These are phyloP conservation scores for Pseudocercospora cruenta DNA, from an alignment of 2,329 filamentous ascomycete genomes.

Conservation along the genomic window DNA sequence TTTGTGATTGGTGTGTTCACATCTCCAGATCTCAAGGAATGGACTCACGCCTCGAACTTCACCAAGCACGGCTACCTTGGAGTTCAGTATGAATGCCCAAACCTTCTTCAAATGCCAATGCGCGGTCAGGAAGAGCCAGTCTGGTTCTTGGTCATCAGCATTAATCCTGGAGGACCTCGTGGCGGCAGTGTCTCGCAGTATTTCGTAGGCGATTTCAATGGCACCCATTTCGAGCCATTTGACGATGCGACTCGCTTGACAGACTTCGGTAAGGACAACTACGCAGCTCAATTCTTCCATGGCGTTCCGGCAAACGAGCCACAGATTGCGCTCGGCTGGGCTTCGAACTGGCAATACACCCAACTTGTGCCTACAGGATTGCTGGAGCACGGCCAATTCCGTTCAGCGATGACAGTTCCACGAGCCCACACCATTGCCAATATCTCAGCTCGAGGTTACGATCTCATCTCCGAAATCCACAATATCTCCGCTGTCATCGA, in stretches of 20 bases:
- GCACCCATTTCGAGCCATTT: conserved; percentile 60
- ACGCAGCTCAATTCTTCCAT: conserved; percentile 62
- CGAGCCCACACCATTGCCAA: conserved; percentile 58
- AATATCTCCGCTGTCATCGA: conserved; percentile 55
- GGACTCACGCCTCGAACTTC: conserved; percentile 64
- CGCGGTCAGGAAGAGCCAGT: conserved; percentile 45
- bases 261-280: conserved; percentile 52
- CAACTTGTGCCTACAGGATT: conserved; percentile 56
- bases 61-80: conserved; percentile 57
- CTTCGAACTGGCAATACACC: conserved; percentile 64
- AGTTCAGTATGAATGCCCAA: conserved; percentile 66
- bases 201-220: conserved; percentile 64
- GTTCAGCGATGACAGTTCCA: conserved; percentile 57
- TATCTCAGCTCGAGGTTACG: conserved; percentile 55
- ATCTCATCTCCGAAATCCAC: conserved; percentile 56
- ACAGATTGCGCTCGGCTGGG: conserved; percentile 59
- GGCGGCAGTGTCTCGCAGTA: conserved; percentile 62
- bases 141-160: conserved; percentile 55
- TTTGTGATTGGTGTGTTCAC: conserved; percentile 65
- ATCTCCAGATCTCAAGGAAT: conserved; percentile 61
- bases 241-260: conserved; percentile 43
- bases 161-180: conserved; percentile 61
- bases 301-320: conserved; percentile 45
- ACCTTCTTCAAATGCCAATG: conserved; percentile 61
- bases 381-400: conserved; percentile 53